Conservation (phyloP, 192 early-diverging fungal species). For the Coemansia brasiliensis region DNA sequence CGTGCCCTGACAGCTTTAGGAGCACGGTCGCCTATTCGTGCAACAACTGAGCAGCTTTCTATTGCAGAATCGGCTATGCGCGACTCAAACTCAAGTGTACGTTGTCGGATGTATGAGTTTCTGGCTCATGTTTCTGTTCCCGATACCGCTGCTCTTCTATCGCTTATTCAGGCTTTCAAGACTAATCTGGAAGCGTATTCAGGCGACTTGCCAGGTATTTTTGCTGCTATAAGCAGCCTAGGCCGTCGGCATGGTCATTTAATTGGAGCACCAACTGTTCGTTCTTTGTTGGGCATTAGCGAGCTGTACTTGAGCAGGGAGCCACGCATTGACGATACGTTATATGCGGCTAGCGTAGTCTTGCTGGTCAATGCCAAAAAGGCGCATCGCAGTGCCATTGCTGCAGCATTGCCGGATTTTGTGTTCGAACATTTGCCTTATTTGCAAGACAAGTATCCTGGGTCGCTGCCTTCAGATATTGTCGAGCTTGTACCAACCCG, state of each 20-base stretch:
- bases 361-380: constrained; percentile 75
- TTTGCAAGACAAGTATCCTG: constrained; percentile 65
- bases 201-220: constrained; percentile 70
- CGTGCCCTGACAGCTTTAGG: constrained; percentile 74
- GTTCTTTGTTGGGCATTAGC: constrained; percentile 64
- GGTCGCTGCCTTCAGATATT: constrained; percentile 32
- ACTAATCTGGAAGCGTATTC: constrained; percentile 66
- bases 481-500: constrained; percentile 20
- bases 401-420: constrained; percentile 66
- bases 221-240: constrained; percentile 63
- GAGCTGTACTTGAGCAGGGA: constrained; percentile 70
- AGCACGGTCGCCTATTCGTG: constrained; percentile 49
- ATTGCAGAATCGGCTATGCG: constrained; percentile 75
- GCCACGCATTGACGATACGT: constrained; percentile 63
- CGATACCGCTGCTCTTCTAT: constrained; percentile 18
- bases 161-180: constrained; percentile 60
- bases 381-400: constrained; percentile 54
- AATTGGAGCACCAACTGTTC: constrained; percentile 49
- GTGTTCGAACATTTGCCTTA: constrained; percentile 75
- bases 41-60: constrained; percentile 72
- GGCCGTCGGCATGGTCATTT: constrained; percentile 61
- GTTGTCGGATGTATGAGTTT: constrained; percentile 72
- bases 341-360: constrained; percentile 72
- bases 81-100: constrained; percentile 67
- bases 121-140: constrained; percentile 56